Evolutionary conservation across 257 asterid genomes (phyloP).

Genomic region (Penstemon newberryi): DNA sequence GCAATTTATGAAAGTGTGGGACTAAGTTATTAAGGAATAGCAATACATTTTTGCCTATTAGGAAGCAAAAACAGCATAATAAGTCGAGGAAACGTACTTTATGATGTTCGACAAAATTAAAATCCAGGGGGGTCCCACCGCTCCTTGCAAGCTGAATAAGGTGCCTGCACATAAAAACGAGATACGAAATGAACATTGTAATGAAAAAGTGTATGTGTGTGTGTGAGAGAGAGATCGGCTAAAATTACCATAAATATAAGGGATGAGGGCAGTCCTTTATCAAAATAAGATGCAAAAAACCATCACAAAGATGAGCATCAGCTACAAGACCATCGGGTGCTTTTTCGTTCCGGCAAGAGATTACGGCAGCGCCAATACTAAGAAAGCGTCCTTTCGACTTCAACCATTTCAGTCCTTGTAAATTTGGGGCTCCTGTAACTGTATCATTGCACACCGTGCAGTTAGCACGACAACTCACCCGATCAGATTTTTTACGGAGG

Average conservation of each 20-base stretch:
- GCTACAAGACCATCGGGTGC: conserved; percentile 98
- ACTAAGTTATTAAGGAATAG: background rate
- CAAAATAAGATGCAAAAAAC: conserved; percentile 79
- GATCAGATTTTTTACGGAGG: conserved; percentile 44
- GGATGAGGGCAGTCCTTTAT: conserved; percentile 90
- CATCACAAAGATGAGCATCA: conserved; percentile 97
- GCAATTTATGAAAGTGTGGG: background rate
- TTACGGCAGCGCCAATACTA: conserved; percentile 91
- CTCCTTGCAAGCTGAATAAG: conserved; percentile 79
- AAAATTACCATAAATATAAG: conserved; percentile 61
- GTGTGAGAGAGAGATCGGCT: background rate
- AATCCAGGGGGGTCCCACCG: conserved; percentile 86
- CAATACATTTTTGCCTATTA: no score
- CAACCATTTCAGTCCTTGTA: conserved; percentile 62
- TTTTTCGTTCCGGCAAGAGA: conserved; percentile 90
- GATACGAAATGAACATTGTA: background rate
- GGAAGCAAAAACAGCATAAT: background rate
- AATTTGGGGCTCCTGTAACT: conserved; percentile 37
- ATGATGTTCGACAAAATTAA: conserved; percentile 86
- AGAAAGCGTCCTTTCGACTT: conserved; percentile 72
- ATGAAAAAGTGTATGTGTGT: background rate
- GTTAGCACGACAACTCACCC: conserved; percentile 65
- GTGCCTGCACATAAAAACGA: conserved; percentile 59
- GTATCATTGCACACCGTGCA: conserved; percentile 67
- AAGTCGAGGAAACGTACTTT: conserved; percentile 45